Base-by-base conservation (phyloP, 257 asterid species). In the Petunia secreta region DNA sequence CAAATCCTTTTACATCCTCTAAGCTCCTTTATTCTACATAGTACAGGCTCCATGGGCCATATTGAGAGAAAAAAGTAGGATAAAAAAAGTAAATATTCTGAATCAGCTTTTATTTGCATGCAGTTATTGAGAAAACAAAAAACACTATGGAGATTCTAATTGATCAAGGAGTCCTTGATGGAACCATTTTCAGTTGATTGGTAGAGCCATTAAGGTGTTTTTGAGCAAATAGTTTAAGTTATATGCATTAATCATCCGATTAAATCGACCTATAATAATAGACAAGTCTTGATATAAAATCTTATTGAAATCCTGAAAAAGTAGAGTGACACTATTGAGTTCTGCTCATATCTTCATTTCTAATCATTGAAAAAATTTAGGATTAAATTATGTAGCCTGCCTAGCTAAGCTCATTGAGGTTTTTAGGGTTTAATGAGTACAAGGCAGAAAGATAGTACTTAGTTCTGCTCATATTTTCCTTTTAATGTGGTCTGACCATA, bases 31-130 rank as follows among this genome's bases (percentile, higher is more conserved):
- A 44, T 71, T 71, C 77, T 48, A 40, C 25, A 25, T 71, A 68
- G 76, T 69, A 16, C 76, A 69, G 44, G 76, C 57, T 68, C 36
- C 39, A 48, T 48, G 77, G 77, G 10, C 60, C 60, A 71, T 71
- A 6, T 48, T 48, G 10, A 36, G 48, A 4, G 34, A 0, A 3
- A 8, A 1, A 43, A 71, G 76, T 8, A 16, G 77, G 38, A 69
- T 46, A n/a, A 46, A 71, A 25, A 63, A 71, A 71, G 77, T 71
- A 71, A 71, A 71, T 71, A 71, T 71, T 71, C 77, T 71, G 44
- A 50, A 34, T 13, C 46, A 50, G 60, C 77, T 48, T 71, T 46
- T 63, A 69, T 71, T 48, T 48, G 48, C 34, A 25, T 50, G 59
- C 39, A 71, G 41, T 36, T 50, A 50, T 50, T 71, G 77, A 50